A percentile compares a stretch with the other conserved stretches of the same genome.
Conservation (phyloP, 805 yeast species). For the Candida pseudoglaebosa region DNA sequence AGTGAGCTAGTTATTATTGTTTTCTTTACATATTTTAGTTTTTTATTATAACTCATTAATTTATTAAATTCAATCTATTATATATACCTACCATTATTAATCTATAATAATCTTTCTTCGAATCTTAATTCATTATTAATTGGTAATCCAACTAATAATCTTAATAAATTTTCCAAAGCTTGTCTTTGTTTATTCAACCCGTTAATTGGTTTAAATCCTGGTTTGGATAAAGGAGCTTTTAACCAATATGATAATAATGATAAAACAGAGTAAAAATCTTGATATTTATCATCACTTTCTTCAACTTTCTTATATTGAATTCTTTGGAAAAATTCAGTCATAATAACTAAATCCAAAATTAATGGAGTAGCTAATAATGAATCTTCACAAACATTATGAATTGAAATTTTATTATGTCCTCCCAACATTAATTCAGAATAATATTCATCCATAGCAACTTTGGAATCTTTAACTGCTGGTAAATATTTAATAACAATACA, state of each 20-base stretch:
- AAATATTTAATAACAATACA: slow-evolving; percentile 93
- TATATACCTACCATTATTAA: slow-evolving; percentile 2
- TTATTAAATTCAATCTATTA: slow-evolving; percentile 6
- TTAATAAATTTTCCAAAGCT: slow-evolving; percentile 86
- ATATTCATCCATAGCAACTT: slow-evolving; percentile 98
- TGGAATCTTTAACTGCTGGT: slow-evolving; percentile 92
- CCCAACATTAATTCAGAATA: slow-evolving; percentile 96
- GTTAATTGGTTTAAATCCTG: slow-evolving; percentile 85
- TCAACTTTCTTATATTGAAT: slow-evolving; percentile 67
- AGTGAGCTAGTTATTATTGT: no score
- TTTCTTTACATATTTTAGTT: no score
- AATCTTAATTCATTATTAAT: slow-evolving; percentile 88
- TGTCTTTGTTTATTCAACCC: slow-evolving; percentile 93
- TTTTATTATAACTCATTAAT: no score
- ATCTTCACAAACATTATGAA: slow-evolving; percentile 96
- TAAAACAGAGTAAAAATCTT: slow-evolving; percentile 77
- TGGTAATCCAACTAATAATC: slow-evolving; percentile 86
- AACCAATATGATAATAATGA: slow-evolving; percentile 91
- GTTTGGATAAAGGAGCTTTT: slow-evolving; percentile 92
- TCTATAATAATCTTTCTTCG: slow-evolving; percentile 69
- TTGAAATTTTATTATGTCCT: slow-evolving; percentile 91
- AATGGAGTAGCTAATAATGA: slow-evolving; percentile 92
- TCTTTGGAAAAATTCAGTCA: slow-evolving; percentile 87
- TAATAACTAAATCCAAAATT: slow-evolving; percentile 84
- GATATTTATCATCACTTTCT: slow-evolving; percentile 44